These are phyloP conservation scores for Sesbania bispinosa DNA, from an alignment of 306 rosid genomes.

Conservation along the genomic window DNA sequence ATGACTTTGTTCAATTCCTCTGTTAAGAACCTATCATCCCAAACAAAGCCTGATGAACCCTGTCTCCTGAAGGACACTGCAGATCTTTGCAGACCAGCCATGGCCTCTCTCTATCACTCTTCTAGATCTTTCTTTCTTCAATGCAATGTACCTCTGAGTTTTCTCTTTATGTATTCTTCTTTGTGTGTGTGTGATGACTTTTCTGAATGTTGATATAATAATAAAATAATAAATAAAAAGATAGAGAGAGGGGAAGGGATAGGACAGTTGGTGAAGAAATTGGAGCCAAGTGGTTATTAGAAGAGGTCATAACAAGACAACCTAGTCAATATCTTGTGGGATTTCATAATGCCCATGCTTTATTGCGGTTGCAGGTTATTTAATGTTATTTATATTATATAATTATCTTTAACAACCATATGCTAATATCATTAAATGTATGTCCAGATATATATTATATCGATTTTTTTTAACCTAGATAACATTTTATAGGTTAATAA, in stretches of 20 bases:
- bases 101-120: no score
- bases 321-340: conserved; percentile 13
- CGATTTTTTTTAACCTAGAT: no score
- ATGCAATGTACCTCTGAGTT: no score
- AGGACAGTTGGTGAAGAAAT: neutral
- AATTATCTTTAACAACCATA: neutral
- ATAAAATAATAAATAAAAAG: neutral
- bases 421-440: no score
- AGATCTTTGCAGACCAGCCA: conserved; percentile 92
- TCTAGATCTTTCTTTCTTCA: conserved; percentile 17
- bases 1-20: conserved; percentile 43
- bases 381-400: no score
- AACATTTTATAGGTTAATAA: no score
- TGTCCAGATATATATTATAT: no score
- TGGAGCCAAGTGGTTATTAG: neutral
- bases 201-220: no score
- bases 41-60: conserved; percentile 82
- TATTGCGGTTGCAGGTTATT: neutral
- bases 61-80: conserved; percentile 72
- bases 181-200: neutral
- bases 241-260: neutral
- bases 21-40: conserved; percentile 55
- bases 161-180: no score
- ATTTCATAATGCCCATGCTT: neutral
- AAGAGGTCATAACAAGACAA: conserved; percentile 11